Base-by-base conservation (phyloP, 805 yeast species). In the Yamadazyma sp. region DNA sequence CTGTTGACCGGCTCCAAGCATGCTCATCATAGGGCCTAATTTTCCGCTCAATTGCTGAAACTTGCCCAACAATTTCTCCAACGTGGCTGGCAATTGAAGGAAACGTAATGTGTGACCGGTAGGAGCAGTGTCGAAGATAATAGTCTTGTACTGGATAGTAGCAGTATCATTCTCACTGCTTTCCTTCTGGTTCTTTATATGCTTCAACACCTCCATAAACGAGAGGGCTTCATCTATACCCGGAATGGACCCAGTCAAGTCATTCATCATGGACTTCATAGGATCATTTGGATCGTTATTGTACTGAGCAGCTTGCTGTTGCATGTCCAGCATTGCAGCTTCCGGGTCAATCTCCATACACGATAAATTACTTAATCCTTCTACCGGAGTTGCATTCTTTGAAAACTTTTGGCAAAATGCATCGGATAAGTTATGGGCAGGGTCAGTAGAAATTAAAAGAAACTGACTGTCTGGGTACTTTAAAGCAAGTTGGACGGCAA, bases 271-370 rank as follows among this genome's bases (percentile, higher is more conserved):
- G 39, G 78, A 72, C 44, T 74, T 74, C 59, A 84, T 65, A n/a
- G 87, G 79, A 64, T 82, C 80, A 48, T 64, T 72, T 15, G 77
- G 73, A 49, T 77, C 82, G 44, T 71, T 70, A 46, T 67, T 74
- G 52, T 73, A 67, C 55, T 67, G 70, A 43, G 73, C 80, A n/a
- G 79, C 73, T 48, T 78, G 82, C 70, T 62, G 67, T 45, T 70
- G 77, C 48, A 91, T 78, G 55, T 93, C 98, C 53, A 85, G 88
- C 72, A 93, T 74, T 23, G 96, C 86, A 4, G 96, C 95, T 31
- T 85, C 81, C 16, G 99, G 98, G 55, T 93, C 99, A 58, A 93
- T 93, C 66, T 93, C 99, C 99, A 93, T 93, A 70, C 98, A 95
- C 20, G 91, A 82, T 53, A 93, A 73, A 56, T 93, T 93, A 29